These are phyloP conservation scores for Emericellopsis terricola DNA, from an alignment of 495 filamentous ascomycete species.

Conservation along the genomic window DNA sequence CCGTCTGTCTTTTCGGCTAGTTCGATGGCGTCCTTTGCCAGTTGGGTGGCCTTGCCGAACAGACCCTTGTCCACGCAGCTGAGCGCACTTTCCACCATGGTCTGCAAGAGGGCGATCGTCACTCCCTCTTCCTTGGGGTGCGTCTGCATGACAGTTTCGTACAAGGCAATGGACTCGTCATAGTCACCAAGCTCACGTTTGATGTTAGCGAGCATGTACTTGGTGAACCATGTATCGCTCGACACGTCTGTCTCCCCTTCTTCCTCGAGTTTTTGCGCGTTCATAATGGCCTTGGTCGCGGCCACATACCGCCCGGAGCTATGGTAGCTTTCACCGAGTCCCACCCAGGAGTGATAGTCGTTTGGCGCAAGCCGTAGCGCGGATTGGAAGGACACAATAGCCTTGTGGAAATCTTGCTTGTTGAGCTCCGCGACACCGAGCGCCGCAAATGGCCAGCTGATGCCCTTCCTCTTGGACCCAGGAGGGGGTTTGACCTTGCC, in stretches of 20 bases:
- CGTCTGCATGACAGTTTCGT: conserved; percentile 46
- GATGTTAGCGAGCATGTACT: conserved; percentile 94
- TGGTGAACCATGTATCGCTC: conserved; percentile 74
- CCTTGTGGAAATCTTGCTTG: conserved; percentile 73
- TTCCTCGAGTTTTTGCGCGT: conserved; percentile 55
- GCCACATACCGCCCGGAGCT: conserved; percentile 84
- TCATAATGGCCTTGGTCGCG: conserved; percentile 75
- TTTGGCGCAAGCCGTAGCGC: conserved; percentile 67
- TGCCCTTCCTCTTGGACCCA: conserved; percentile 73
- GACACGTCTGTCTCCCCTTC: conserved; percentile 19
- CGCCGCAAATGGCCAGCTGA: conserved; percentile 94
- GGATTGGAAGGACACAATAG: conserved; percentile 78
- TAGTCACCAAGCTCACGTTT: conserved; percentile 79
- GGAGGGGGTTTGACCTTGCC: conserved; percentile 77
- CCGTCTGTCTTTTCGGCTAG: conserved; percentile 18
- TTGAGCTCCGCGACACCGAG: conserved; percentile 94
- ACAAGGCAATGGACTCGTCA: conserved; percentile 60
- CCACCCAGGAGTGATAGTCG: conserved; percentile 91
- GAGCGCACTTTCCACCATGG: conserved; percentile 64
- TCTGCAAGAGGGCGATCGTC: conserved; percentile 69
- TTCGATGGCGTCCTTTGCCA: conserved; percentile 40
- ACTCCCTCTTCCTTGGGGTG: conserved; percentile 70
- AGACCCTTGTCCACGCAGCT: conserved; percentile 61
- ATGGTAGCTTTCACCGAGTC: conserved; percentile 88
- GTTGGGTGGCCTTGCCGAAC: conserved; percentile 59